phyloP scores from a whole-genome alignment of 805 yeast genomes.

The Dipodascus albidus region DNA sequence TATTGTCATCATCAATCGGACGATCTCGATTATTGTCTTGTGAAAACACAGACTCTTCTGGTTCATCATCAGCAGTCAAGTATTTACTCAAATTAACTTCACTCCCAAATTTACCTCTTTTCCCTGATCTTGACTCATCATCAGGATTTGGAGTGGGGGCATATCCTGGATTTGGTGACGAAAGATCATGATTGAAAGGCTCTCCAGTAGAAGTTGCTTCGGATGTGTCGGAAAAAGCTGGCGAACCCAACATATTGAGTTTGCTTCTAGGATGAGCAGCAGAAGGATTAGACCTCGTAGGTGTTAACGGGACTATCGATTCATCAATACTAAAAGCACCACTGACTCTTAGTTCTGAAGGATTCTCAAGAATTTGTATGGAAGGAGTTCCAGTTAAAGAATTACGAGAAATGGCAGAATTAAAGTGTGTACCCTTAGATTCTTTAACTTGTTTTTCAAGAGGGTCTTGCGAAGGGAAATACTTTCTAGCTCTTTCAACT shows the following conservation, averaged over 20 bases:
- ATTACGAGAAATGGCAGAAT: neutral
- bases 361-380: neutral
- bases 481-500: slow-evolving; percentile 19
- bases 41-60: neutral
- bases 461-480: neutral
- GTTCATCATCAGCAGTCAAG: neutral
- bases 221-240: slow-evolving; percentile 17
- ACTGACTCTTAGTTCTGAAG: neutral
- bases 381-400: neutral
- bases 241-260: slow-evolving; percentile 5
- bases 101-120: neutral
- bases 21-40: neutral
- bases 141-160: neutral
- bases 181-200: slow-evolving; percentile 9
- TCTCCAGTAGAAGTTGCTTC: slow-evolving; percentile 19
- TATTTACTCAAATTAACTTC: neutral
- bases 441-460: neutral
- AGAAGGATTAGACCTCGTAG: slow-evolving; percentile 16
- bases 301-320: slow-evolving; percentile 8
- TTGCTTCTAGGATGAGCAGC: neutral
- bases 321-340: neutral
- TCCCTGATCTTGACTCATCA: neutral
- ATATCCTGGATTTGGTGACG: neutral
- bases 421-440: neutral
- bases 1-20: neutral